These are phyloP conservation scores for Ceratopteris richardii DNA, from an alignment of 75 land plant species.

Conservation along the genomic window DNA sequence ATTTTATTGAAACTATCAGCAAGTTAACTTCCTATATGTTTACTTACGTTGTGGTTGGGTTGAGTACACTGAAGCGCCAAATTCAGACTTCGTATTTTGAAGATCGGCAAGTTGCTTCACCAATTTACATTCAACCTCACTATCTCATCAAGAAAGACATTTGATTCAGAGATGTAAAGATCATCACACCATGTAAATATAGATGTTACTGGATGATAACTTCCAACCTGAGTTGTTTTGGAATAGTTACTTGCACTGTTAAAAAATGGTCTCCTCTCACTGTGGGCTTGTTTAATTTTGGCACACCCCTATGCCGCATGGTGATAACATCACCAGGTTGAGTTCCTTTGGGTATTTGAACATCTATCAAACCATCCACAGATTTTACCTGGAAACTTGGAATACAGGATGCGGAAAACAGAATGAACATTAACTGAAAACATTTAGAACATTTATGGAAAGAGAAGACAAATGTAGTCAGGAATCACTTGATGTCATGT, in stretches of 20 bases:
- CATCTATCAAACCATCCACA: constrained; percentile 68
- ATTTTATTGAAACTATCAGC: constrained; percentile 5
- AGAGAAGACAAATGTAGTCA: too few relatives aligned
- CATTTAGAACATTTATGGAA: too few relatives aligned
- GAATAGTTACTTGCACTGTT: constrained; percentile 73
- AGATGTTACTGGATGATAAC: too few relatives aligned
- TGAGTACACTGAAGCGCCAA: constrained; percentile 10
- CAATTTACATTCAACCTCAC: constrained; percentile 49
- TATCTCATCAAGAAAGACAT: constrained; percentile 7
- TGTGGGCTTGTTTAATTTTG: constrained; percentile 74
- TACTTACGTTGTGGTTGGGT: not conserved
- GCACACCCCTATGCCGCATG: constrained; percentile 73
- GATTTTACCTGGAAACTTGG: constrained; percentile 96
- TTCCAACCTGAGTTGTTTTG: constrained; percentile 67
- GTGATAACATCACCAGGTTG: constrained; percentile 94
- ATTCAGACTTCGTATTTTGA: constrained; percentile 16
- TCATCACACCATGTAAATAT: too few relatives aligned
- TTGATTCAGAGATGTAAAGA: too few relatives aligned
- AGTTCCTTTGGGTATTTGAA: constrained; percentile 84
- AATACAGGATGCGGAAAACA: too few relatives aligned
- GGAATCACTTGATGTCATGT: too few relatives aligned
- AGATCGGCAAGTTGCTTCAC: constrained; percentile 57
- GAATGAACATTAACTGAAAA: too few relatives aligned
- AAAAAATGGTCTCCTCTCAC: constrained; percentile 90
- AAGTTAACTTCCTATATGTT: too few relatives aligned